Base-by-base conservation (phyloP, 176 grass and related monocot species). In the Oryza rufipogon region DNA sequence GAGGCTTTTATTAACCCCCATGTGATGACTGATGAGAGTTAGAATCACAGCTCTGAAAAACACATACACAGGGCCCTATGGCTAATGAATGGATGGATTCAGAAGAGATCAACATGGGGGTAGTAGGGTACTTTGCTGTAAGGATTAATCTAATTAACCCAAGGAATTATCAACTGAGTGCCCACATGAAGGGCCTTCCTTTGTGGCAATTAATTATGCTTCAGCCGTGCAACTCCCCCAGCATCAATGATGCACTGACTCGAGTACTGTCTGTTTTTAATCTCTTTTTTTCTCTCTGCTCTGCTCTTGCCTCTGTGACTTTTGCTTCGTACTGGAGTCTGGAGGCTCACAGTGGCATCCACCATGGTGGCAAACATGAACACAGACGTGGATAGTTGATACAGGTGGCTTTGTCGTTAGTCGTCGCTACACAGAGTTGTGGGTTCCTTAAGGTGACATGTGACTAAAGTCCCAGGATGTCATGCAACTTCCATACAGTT, bases 11-110 rank as follows among this genome's bases (percentile, higher is more conserved):
- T 75, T 75, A 77, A 83, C 70, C 38, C 61, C 78, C 78, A 82
- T 82, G 83, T 81, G 76, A 41, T 54, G 51, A 52, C 49, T 54
- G 17, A 56, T 63, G 7, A 63, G 58, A 63, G 58, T 23, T 23
- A 81, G 77, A 86, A 74, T 74, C 61, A 79, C 74, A 86, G 79
- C 80, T 87, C 88, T 69, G 80, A 75, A 83, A 52, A 79, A 48
- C 71, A 67, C 1, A 58, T 4, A 30, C 45, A 5, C 6, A 34
- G 33, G 11, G 19, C 34, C 9, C 46, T 23, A 13, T n/a, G 77
- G 44, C 74, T 34, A 69, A 36, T 44, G 46, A 48, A 66, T 52
- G 58, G 28, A 3, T 64, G 56, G 32, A 63, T 49, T 42, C 23
- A 34, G 56, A 42, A 0, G 33, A 68, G 48, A 51, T 60, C 77